Base-by-base conservation (phyloP, 2,329 filamentous ascomycete genomes). In the Aspergillus japonicus region DNA sequence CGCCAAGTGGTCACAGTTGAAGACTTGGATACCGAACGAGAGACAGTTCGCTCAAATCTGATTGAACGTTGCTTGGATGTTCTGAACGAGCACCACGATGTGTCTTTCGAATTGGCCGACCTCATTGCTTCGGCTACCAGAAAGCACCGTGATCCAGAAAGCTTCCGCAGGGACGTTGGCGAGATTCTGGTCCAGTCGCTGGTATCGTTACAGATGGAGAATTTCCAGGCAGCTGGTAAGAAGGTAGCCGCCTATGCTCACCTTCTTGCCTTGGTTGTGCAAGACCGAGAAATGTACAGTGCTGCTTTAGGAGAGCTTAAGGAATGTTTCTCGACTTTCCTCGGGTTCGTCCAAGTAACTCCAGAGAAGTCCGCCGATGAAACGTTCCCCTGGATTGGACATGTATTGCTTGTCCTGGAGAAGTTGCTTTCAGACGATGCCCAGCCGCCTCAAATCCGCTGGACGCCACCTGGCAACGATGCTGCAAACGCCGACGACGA, bases 181-280 rank as follows among this genome's bases (percentile, higher is more conserved):
- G 86, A 89, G 54, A 96, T 92, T 0, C 80, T 99, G 50, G 88
- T 93, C 4, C 89, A 90, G 68, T 96, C 92, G 0, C 80, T 99
- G 12, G 89, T 96, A 51, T 88, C 86, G 10, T 74, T 88, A 54
- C 82, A 86, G 68, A 81, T 80, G 64, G 83, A 84, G 31, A 82
- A 86, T 61, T 80, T 84, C 65, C 77, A 81, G 56, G 76, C 78
- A 19, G 78, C 81, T 26, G 83, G 85, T 47, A 85, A 85, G 69
- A 94, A 92, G 72, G 87, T 99, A 65, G 90, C 92, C 21, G 91
- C 95, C 1, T 96, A 96, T 76, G 92, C 95, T 19, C 94, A 99
- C 76, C 83, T 99, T 14, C 81, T 99, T 11, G 95, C 92, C 3
- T 80, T 99, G 42, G 86, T 98, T 56, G 83, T 98, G 19, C 92